Conservation (phyloP, 106 monocot species). For the Acorus gramineus region DNA sequence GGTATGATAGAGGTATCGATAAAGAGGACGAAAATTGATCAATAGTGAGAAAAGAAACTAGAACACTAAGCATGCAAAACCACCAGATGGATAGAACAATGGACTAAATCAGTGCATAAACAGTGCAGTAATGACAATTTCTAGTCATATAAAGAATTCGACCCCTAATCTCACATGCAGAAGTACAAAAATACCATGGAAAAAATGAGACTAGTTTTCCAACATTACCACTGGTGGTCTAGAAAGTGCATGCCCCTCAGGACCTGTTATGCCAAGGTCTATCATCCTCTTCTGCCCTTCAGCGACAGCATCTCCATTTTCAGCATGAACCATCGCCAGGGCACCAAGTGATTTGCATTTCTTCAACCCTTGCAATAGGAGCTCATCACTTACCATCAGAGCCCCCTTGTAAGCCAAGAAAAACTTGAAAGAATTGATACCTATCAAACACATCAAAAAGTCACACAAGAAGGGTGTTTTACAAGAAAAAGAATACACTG, state of each 20-base stretch:
- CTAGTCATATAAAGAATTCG: too few relatives aligned
- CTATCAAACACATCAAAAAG: constrained; percentile 20
- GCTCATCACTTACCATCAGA: constrained; percentile 86
- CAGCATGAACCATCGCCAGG: constrained; percentile 95
- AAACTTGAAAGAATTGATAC: constrained; percentile 99
- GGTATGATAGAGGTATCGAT: too few relatives aligned
- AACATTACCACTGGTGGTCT: constrained; percentile 80
- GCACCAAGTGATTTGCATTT: constrained; percentile 97
- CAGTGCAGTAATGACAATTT: too few relatives aligned
- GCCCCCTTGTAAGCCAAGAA: constrained; percentile 99
- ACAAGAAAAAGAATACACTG: neutral
- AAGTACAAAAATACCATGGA: too few relatives aligned
- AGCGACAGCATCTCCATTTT: constrained; percentile 97
- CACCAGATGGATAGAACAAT: too few relatives aligned
- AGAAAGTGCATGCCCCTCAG: constrained; percentile 95
- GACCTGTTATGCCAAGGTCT: constrained; percentile 89
- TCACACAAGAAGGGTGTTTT: neutral
- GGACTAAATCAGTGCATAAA: too few relatives aligned
- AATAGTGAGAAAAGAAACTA: too few relatives aligned
- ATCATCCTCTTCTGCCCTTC: constrained; percentile 89
- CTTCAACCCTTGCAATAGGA: constrained; percentile 63
- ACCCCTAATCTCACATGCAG: too few relatives aligned
- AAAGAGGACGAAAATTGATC: too few relatives aligned
- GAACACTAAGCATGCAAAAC: too few relatives aligned
- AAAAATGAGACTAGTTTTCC: neutral